Evolutionary conservation across 768 basidiomycete genomes (phyloP), one percentile per base, ranked within the genome.

Genomic region (Tulasnella sp.): DNA sequence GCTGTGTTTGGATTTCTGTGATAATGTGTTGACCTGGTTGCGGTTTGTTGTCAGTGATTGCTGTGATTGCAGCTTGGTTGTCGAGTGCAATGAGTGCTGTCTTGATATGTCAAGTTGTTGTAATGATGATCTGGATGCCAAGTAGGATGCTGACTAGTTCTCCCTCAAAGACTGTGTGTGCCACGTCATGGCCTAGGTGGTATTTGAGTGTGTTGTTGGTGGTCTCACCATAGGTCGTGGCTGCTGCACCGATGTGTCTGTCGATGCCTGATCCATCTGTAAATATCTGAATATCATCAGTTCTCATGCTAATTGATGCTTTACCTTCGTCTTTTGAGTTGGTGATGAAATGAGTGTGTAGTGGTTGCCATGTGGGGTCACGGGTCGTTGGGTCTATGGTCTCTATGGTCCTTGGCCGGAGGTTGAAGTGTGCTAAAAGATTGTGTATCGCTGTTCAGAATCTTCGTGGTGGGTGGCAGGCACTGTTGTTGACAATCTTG

Each of bases 1-100:
- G 29, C 17, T 9, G 21, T 15, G 10, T 17, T 4, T 60, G 29
- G 27, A 60, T 60, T 13, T 38, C 56, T 27, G 23, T 4, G 30
- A 60, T 61, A 19, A 42, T 27, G 5, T 38, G 32, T 60, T 60
- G 58, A 4, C 59, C 56, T 2, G 59, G 32, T n/a, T 47, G 56
- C 13, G 59, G 15, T 15, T 19, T 26, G 8, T 24, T 30, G n/a
- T 59, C 38, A 7, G 8, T 27, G 19, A 41, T 11, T 9, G 59
- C 59, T 26, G 5, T 29, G 9, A 60, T 60, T 4, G 61, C 61
- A 10, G 61, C 34, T 50, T 62, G 60, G 58, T 49, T 62, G 58
- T 60, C 59, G 15, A 60, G 59, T 11, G 15, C 29, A 4, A 62
- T 50, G 8, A 48, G 45, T 21, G 26, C 45, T 7, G 45, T n/a